Conservation (phyloP, 768 basidiomycete genomes). For the Leccinum variicolor region DNA sequence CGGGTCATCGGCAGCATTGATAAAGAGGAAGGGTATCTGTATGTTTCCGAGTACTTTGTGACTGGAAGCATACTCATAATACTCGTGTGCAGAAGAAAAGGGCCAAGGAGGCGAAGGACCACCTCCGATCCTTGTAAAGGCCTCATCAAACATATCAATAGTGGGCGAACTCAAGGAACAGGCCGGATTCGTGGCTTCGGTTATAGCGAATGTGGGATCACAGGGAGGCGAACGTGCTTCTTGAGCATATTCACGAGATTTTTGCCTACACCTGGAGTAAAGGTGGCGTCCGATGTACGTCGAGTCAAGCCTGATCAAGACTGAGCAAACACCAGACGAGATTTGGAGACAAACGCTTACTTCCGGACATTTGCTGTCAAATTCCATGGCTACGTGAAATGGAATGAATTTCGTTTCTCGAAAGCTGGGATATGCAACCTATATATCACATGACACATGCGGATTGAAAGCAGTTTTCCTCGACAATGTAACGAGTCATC, state of each 20-base stretch:
- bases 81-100: conserved; percentile 42
- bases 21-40: conserved; percentile 68
- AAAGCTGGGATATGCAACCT: conserved; percentile 31
- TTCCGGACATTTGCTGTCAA: conserved; percentile 34
- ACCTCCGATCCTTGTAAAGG: conserved; percentile 64
- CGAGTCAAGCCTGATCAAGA: conserved; percentile 44
- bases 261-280: conserved; percentile 76
- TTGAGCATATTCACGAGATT: conserved; percentile 63
- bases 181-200: conserved; percentile 45
- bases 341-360: conserved; percentile 24
- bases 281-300: conserved; percentile 55
- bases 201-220: conserved; percentile 49
- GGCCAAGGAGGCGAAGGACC: conserved; percentile 60
- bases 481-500: conserved; percentile 82
- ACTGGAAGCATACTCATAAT: conserved; percentile 54
- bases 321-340: conserved; percentile 8
- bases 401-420: conserved; percentile 8
- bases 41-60: conserved; percentile 57
- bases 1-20: conserved; percentile 80
- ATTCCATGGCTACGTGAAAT: conserved; percentile 46
- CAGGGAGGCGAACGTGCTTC: conserved; percentile 44
- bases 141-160: conserved; percentile 56
- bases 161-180: conserved; percentile 50
- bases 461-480: conserved; percentile 71
- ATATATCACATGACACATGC: conserved; percentile 76